Evolutionary conservation across 2,329 filamentous ascomycete species (phyloP).

Genomic region (Pseudocercospora vitis): DNA sequence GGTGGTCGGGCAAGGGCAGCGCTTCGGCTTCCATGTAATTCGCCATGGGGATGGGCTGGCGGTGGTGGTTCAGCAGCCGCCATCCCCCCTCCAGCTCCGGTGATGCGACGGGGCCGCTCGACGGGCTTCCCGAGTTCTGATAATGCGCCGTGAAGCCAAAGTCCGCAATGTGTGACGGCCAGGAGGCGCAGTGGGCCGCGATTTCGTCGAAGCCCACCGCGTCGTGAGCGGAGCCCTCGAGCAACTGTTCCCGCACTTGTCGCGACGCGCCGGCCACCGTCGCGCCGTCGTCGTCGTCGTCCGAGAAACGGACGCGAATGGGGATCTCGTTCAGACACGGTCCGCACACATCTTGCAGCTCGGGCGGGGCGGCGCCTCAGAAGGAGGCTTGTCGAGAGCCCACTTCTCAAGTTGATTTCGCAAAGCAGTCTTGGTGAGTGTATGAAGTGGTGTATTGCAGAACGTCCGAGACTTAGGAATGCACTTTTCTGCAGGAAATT

Average conservation of each 20-base stretch:
- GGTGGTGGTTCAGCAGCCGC: background rate
- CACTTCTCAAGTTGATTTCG: background rate
- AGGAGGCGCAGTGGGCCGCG: constrained; percentile 37
- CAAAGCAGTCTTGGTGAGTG: constrained; percentile 4
- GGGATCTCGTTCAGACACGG: constrained; percentile 69
- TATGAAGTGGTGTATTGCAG: background rate
- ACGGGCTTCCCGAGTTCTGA: background rate
- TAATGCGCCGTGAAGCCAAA: constrained; percentile 9
- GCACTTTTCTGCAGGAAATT: background rate
- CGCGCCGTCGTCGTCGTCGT: constrained; percentile 42
- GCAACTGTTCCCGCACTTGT: constrained; percentile 40
- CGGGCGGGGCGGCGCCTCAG: constrained; percentile 55
- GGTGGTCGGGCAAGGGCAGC: background rate
- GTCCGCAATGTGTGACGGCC: constrained; percentile 1
- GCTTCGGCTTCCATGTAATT: constrained; percentile 9
- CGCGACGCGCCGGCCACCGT: constrained; percentile 34
- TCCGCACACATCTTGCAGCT: constrained; percentile 59
- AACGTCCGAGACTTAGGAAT: background rate
- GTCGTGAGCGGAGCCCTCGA: constrained; percentile 39
- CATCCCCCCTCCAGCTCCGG: background rate
- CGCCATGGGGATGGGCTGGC: constrained; percentile 21
- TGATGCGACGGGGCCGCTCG: background rate
- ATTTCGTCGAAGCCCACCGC: constrained; percentile 41
- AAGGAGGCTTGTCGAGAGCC: background rate
- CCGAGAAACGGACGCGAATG: constrained; percentile 58